A percentile compares a stretch with the other conserved stretches of the same genome.
phyloP scores from a whole-genome alignment of 2,329 filamentous ascomycete species.

The Orbilia javanica region DNA sequence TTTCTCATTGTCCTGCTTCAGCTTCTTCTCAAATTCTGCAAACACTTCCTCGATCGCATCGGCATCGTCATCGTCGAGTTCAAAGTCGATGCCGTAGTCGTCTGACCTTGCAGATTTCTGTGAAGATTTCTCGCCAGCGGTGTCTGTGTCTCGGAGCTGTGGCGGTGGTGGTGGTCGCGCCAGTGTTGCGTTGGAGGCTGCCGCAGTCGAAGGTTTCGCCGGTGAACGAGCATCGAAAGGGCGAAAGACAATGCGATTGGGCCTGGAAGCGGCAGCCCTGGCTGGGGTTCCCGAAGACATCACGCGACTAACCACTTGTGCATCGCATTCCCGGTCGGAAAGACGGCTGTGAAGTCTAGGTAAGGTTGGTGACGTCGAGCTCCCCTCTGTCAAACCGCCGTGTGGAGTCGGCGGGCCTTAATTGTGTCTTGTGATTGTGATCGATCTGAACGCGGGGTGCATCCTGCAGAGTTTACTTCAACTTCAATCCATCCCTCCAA shows the following conservation, averaged over 20 bases:
- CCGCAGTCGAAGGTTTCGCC: background rate
- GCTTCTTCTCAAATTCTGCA: slow-evolving; percentile 36
- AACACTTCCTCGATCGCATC: slow-evolving; percentile 52
- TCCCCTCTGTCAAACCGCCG: slow-evolving; percentile 7
- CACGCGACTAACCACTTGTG: slow-evolving; percentile 29
- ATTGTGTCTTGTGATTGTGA: slow-evolving; percentile 31
- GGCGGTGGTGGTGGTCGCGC: slow-evolving; percentile 4
- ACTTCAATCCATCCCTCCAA: slow-evolving; percentile 6
- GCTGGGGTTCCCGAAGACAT: slow-evolving; percentile 50
- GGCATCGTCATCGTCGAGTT: slow-evolving; percentile 51
- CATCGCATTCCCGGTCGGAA: slow-evolving; percentile 32
- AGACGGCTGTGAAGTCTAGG: background rate
- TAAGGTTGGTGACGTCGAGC: slow-evolving; percentile 11
- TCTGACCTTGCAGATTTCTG: slow-evolving; percentile 25
- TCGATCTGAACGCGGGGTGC: slow-evolving; percentile 35
- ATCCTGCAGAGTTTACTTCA: background rate
- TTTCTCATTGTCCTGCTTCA: slow-evolving; percentile 20
- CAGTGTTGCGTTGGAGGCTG: background rate
- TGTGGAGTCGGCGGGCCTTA: background rate
- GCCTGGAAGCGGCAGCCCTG: slow-evolving; percentile 25
- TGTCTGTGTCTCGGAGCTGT: background rate
- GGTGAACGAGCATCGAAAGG: slow-evolving; percentile 29
- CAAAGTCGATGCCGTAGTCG: slow-evolving; percentile 55
- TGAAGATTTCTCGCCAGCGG: slow-evolving; percentile 12
- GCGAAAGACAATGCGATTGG: slow-evolving; percentile 45